Evolutionary conservation across 2,329 filamentous ascomycete species (phyloP).

Genomic region (Penicillium griseofulvum): DNA sequence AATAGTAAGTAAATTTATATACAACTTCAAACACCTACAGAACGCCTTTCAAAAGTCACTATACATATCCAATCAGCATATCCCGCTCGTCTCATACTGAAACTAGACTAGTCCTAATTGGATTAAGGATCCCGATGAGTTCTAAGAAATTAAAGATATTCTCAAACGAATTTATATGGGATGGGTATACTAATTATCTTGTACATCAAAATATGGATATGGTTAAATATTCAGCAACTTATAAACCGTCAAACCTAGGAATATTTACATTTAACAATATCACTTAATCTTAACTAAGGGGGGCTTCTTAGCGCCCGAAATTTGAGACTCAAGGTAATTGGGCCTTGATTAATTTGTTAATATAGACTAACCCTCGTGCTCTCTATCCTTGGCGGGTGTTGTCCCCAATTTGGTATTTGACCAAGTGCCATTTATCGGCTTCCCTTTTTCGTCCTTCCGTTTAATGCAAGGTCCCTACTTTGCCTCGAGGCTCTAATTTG

Average conservation of each 20-base stretch:
- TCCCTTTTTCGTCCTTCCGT: slow-evolving; percentile 20
- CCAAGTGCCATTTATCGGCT: slow-evolving; percentile 13
- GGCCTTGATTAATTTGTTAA: not conserved
- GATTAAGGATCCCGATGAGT: slow-evolving; percentile 18
- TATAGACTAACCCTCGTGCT: not conserved
- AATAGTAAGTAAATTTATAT: too few relatives aligned
- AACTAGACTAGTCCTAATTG: slow-evolving; percentile 18
- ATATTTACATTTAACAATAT: not conserved
- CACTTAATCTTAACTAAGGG: not conserved
- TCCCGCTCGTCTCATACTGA: slow-evolving; percentile 20
- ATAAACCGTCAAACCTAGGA: too few relatives aligned
- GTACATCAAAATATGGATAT: too few relatives aligned
- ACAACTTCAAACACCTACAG: not conserved
- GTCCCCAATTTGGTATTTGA: slow-evolving; percentile 12
- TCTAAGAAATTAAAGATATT: not conserved
- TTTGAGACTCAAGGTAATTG: not conserved
- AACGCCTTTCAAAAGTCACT: not conserved
- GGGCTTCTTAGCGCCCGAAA: slow-evolving; percentile 5
- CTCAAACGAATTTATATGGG: too few relatives aligned
- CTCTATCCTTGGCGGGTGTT: not conserved
- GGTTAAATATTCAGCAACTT: not conserved
- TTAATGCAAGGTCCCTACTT: slow-evolving; percentile 3
- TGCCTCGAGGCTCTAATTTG: not conserved
- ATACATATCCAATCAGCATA: not conserved
- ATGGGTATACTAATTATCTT: too few relatives aligned